Evolutionary conservation across 768 basidiomycete genomes (phyloP), one percentile per base, ranked within the genome.

Genomic region (Lentinula raphanica): DNA sequence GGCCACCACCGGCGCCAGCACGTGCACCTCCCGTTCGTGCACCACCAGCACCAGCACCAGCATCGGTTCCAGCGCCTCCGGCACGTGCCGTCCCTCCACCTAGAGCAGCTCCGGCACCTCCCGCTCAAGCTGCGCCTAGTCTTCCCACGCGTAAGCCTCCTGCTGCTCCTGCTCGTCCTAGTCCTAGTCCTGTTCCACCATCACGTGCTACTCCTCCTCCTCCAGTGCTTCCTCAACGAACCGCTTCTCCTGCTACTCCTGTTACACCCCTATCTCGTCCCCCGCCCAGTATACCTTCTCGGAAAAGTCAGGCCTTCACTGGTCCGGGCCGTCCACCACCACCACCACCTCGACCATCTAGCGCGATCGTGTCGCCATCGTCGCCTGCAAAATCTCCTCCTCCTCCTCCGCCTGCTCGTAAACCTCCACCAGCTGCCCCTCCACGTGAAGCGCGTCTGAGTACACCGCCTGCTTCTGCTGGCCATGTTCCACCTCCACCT

Each of bases 311-410:
- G 0, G 71, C 72, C 8, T 71, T 76, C 12, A 66, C 70, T 2
- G 61, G 68, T 2, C 72, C 75, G 54, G 75, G 72, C 8, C 66
- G 74, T 53, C 67, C 70, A 11, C 71, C 71, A 36, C 73, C 74
- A 9, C 76, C 77, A 0, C 81, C 82, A 13, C 80, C 83, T 15
- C 72, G 79, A 23, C 74, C 73, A 53, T 68, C 74, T 5, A 78
- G 76, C 21, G 42, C 21, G 23, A 23, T 44, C 11, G 42, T 54
- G 71, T 72, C 23, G 65, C 68, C 0, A 63, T 66, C 64, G 21
- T 64, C 69, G 8, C 64, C 70, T 13, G 62, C 68, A 2, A 58
- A 66, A 45, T 68, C 74, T 53, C 67, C 71, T 8, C 77, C 74
- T 0, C 79, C 80, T 0, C 74, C 72, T n/a, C 78, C 77, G 9